Conservation (phyloP, 331 rosid genomes). For the Malus hybrid region DNA sequence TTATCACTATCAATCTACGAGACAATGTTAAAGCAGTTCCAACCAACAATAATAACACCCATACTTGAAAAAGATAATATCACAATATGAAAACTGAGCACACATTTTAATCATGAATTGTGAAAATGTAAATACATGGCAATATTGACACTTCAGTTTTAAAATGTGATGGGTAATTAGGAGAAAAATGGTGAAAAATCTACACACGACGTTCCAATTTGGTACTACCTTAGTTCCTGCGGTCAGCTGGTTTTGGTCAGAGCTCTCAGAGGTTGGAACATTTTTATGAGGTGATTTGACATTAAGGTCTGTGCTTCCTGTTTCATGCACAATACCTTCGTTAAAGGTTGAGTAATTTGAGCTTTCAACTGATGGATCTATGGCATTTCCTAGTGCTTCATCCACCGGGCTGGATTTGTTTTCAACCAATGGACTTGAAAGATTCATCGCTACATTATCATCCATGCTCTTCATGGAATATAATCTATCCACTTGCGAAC, state of each 20-base stretch:
- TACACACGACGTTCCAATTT: background rate
- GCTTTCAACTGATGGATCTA: constrained; percentile 25
- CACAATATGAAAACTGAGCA: background rate
- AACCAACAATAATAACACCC: background rate
- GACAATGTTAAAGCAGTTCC: background rate
- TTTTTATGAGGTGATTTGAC: constrained; percentile 25
- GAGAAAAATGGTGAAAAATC: background rate
- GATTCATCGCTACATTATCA: constrained; percentile 26
- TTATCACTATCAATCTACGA: background rate
- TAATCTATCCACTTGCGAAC: too few species aligned
- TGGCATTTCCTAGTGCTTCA: constrained; percentile 17
- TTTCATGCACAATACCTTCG: constrained; percentile 16
- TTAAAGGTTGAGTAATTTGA: constrained; percentile 19
- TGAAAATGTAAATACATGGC: background rate
- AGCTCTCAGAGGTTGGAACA: constrained; percentile 16
- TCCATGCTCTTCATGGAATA: constrained; percentile 1
- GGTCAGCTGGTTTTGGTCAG: constrained; percentile 30
- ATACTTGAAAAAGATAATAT: background rate
- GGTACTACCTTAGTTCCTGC: constrained; percentile 32
- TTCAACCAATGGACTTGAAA: constrained; percentile 21
- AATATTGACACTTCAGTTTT: background rate
- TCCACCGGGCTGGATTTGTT: constrained; percentile 16
- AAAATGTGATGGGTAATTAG: background rate
- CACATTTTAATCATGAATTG: background rate
- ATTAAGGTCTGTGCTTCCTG: constrained; percentile 16